Percentiles rank a stretch among this genome's conserved stretches.
Conservation (phyloP, 441 rosid genomes). For the Pelargonium australe region DNA sequence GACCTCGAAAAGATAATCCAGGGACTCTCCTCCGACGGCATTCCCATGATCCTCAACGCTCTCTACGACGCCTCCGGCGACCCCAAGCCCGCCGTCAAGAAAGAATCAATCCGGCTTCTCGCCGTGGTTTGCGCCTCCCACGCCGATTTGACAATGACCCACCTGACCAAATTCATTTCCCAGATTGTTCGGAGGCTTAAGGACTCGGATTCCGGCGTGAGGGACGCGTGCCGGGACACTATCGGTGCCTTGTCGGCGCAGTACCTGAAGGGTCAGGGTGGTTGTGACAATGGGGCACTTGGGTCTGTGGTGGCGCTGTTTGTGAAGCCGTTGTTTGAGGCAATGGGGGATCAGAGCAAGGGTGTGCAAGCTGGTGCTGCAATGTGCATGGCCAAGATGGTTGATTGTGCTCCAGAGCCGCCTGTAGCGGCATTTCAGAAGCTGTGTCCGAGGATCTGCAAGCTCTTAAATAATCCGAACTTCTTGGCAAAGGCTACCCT, state of each 20-base stretch:
- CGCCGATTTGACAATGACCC: slow-evolving; percentile 55
- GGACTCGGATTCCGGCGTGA: slow-evolving; percentile 86
- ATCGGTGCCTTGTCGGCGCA: slow-evolving; percentile 61
- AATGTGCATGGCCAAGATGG: slow-evolving; percentile 80
- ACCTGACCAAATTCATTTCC: slow-evolving; percentile 60
- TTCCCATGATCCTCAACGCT: slow-evolving; percentile 81
- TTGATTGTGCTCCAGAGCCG: slow-evolving; percentile 58
- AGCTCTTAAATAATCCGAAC: slow-evolving; percentile 70
- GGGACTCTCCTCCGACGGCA: slow-evolving; percentile 57
- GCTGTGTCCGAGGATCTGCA: slow-evolving; percentile 79
- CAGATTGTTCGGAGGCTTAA: slow-evolving; percentile 66
- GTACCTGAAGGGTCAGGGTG: slow-evolving; percentile 54
- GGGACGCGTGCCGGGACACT: slow-evolving; percentile 78
- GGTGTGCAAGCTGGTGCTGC: slow-evolving; percentile 86
- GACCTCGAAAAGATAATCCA: slow-evolving; percentile 76
- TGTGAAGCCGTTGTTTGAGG: slow-evolving; percentile 81
- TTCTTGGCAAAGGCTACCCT: slow-evolving; percentile 77
- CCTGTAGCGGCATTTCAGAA: slow-evolving; percentile 62
- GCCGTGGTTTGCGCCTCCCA: slow-evolving; percentile 55
- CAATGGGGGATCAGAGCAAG: slow-evolving; percentile 93
- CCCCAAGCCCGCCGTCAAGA: slow-evolving; percentile 81
- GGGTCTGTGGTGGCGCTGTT: slow-evolving; percentile 57
- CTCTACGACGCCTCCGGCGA: slow-evolving; percentile 75
- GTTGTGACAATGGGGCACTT: slow-evolving; percentile 29
- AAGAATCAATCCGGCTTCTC: slow-evolving; percentile 69